phyloP scores from a whole-genome alignment of 345 rosid genomes.

The Sisymbrium irio region DNA sequence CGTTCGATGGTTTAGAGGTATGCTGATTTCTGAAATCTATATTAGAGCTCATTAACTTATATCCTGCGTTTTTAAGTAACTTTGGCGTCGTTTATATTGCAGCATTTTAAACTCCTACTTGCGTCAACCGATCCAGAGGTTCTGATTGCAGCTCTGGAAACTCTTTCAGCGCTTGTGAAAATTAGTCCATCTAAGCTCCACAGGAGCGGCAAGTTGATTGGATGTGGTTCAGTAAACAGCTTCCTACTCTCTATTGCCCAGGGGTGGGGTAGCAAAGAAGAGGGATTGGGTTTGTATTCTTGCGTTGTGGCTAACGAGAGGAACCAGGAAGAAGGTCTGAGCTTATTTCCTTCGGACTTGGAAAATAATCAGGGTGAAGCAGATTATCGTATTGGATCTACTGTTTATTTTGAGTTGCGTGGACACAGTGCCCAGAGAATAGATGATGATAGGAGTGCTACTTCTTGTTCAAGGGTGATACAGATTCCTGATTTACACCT shows the following conservation, averaged over 20 bases:
- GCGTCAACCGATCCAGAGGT: constrained; percentile 95
- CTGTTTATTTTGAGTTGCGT: constrained; percentile 86
- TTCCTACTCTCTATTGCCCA: constrained; percentile 86
- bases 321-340: constrained; percentile 76
- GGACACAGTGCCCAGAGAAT: constrained; percentile 45
- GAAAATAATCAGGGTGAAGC: constrained; percentile 59
- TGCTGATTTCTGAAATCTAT: constrained; percentile 10
- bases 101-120: constrained; percentile 92
- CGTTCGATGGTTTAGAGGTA: constrained; percentile 96
- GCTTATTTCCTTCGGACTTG: constrained; percentile 72
- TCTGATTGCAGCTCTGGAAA: constrained; percentile 83
- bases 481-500: constrained; percentile 77
- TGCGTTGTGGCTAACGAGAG: constrained; percentile 87
- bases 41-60: not conserved
- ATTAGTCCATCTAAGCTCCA: constrained; percentile 87
- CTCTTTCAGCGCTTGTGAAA: constrained; percentile 82
- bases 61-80: constrained; percentile 19
- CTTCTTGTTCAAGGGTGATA: constrained; percentile 54
- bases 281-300: constrained; percentile 90
- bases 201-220: constrained; percentile 79
- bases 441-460: constrained; percentile 37
- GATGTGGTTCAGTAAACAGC: constrained; percentile 83
- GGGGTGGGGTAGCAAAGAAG: constrained; percentile 99
- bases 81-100: constrained; percentile 16
- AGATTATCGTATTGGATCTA: constrained; percentile 71